These are phyloP conservation scores for Saururus chinensis DNA, from an alignment of 164 flowering plant genomes.

Conservation along the genomic window DNA sequence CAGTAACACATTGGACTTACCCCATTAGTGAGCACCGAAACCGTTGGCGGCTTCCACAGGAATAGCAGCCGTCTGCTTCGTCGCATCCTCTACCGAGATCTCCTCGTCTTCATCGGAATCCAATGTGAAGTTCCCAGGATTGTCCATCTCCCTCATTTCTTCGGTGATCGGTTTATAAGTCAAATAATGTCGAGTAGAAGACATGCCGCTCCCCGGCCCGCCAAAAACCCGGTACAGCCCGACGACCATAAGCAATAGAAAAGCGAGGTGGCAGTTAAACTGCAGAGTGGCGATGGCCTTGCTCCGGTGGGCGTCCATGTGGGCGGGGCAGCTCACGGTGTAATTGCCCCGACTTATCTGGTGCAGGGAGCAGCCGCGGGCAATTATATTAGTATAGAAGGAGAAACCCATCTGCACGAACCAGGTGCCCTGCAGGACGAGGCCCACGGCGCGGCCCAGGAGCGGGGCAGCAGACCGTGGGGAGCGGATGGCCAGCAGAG, in stretches of 20 bases:
- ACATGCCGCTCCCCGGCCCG: conserved; percentile 11
- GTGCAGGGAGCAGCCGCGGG: conserved; percentile 54
- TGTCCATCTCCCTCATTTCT: conserved; percentile 39
- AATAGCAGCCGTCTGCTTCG: conserved; percentile 16
- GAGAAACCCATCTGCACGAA: conserved; percentile 88
- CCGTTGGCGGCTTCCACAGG: conserved; percentile 36
- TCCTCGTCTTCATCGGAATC: conserved; percentile 62
- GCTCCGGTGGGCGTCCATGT: conserved; percentile 63
- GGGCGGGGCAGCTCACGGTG: conserved; percentile 72
- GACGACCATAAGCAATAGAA: conserved; percentile 38
- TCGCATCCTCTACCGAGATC: conserved; percentile 20
- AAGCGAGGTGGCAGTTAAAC: conserved; percentile 86
- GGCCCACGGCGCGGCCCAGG: conserved; percentile 63
- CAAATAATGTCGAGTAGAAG: conserved; percentile 9
- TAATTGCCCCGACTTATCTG: conserved; percentile 73
- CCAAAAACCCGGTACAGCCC: conserved; percentile 32
- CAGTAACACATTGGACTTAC: conserved; percentile 8
- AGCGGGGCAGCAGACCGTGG: conserved; percentile 25
- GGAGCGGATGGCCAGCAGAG: conserved; percentile 35
- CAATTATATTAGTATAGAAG: conserved; percentile 43
- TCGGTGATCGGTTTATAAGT: conserved; percentile 54
- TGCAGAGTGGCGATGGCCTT: conserved; percentile 81
- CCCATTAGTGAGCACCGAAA: conserved; percentile 36
- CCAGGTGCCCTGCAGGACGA: conserved; percentile 85
- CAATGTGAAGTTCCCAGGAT: conserved; percentile 44